Evolutionary conservation across 129 eudicot genomes (phyloP).

Genomic region (Apium graveolens): DNA sequence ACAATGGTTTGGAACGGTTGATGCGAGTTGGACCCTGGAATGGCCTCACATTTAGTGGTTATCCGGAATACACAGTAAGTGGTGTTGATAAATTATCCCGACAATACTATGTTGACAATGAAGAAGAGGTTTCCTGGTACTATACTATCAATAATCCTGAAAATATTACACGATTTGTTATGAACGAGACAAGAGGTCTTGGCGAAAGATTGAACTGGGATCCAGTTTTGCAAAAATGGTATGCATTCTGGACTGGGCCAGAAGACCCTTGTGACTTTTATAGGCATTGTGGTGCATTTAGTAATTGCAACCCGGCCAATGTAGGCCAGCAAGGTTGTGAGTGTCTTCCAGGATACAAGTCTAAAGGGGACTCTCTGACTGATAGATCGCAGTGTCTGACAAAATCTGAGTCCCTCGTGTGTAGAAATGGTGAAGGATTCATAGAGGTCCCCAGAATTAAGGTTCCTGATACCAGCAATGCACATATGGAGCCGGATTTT

Average conservation of each 20-base stretch:
- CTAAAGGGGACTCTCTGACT: neutral
- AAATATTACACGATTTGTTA: neutral
- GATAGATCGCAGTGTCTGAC: no score
- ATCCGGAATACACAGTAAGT: conserved; percentile 13
- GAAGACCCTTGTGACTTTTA: conserved; percentile 19
- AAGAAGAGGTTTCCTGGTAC: neutral
- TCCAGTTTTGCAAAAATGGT: neutral
- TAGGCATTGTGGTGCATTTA: neutral
- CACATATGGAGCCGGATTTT: conserved; percentile 12
- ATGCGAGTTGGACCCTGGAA: conserved; percentile 32
- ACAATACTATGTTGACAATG: neutral
- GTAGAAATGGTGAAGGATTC: conserved; percentile 24
- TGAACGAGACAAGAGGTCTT: neutral
- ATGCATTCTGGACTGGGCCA: conserved; percentile 10
- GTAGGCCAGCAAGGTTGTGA: neutral
- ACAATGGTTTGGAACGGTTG: neutral
- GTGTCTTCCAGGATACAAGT: neutral
- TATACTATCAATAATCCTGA: neutral
- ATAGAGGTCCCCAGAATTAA: conserved; percentile 11
- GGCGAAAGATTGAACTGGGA: neutral
- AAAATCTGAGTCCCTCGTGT: neutral
- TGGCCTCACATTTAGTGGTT: conserved; percentile 18
- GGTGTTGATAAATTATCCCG: neutral
- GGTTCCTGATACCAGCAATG: conserved; percentile 17
- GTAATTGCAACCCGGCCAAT: no score